Evolutionary conservation across 768 basidiomycete genomes (phyloP), one percentile per base, ranked within the genome.

Genomic region (Tricholoma sp.): DNA sequence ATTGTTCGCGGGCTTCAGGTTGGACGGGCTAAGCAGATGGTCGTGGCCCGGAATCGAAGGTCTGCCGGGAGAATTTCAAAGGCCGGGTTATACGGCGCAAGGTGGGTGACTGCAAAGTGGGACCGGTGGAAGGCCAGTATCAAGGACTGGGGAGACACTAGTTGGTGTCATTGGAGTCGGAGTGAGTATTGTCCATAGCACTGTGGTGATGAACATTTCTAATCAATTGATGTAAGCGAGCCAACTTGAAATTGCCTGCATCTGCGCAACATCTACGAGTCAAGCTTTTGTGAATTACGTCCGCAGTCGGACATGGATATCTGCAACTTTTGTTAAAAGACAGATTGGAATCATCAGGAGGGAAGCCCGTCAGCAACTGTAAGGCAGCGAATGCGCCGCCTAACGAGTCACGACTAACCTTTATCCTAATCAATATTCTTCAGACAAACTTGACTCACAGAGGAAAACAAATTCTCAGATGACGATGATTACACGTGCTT

Each of bases 31-130:
- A 46, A 83, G 80, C 50, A 68, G 81, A 6, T 87, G 84, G 84
- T 72, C 76, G 24, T 88, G 85, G 87, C 88, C 87, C 2, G 78
- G 84, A 45, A 85, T 88, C 45, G 66, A 72, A 8, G 86, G 85
- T 3, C 65, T 87, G 27, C n/a, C n/a, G n/a, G n/a, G 68, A 81
- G 14, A 71, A 67, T 7, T 89, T 84, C 69, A 71, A 78, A 58
- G 88, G 87, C 4, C 74, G 70, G 52, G 66, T 86, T 14, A 69
- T 85, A 0, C n/a, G n/a, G n/a, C n/a, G n/a, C n/a, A n/a, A n/a
- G n/a, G n/a, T n/a, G n/a, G n/a, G n/a, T n/a, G n/a, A n/a, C n/a
- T n/a, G 82, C 24, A 27, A 27, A 27, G 24, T 27, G 77, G 81
- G 22, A 72, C 69, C 29, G 74, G 16, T 79, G 77, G 78, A 66